These are phyloP conservation scores for Backusella morwellensis DNA, from an alignment of 192 early-diverging fungal genomes.

Conservation along the genomic window DNA sequence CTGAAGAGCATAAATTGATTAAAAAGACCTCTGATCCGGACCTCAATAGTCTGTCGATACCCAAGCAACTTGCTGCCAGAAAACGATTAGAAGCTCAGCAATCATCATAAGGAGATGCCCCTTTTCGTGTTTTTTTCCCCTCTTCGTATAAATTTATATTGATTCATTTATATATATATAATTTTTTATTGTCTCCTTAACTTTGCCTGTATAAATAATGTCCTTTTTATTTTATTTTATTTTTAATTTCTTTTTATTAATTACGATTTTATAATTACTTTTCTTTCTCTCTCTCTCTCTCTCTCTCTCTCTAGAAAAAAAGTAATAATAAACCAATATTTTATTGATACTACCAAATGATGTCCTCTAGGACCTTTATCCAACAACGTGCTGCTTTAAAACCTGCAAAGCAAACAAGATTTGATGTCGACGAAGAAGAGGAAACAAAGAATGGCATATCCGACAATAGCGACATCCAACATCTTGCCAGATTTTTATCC, in stretches of 20 bases:
- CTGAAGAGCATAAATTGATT: not conserved
- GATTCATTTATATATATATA: not conserved
- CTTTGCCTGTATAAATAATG: not conserved
- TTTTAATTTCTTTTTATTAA: not conserved
- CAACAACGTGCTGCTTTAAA: conserved; percentile 5
- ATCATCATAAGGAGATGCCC: not conserved
- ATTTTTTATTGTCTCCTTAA: not conserved
- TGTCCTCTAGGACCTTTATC: conserved; percentile 1
- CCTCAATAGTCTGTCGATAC: not conserved
- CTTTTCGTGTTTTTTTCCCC: not conserved
- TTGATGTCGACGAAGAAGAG: not conserved
- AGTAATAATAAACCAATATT: not conserved
- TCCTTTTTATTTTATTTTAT: not conserved
- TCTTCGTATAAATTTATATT: not conserved
- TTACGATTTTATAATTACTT: no score
- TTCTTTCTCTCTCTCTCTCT: not conserved
- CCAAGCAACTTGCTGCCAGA: not conserved
- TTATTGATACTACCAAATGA: not conserved
- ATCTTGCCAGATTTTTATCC: conserved; percentile 20
- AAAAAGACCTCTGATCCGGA: not conserved
- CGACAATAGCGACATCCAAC: not conserved
- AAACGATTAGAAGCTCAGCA: conserved; percentile 2
- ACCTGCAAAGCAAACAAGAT: conserved; percentile 2
- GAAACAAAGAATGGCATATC: not conserved
- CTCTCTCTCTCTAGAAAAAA: not conserved